Conservation (phyloP, 352 stramenopile genomes). For the Phytophthora tentaculata region DNA sequence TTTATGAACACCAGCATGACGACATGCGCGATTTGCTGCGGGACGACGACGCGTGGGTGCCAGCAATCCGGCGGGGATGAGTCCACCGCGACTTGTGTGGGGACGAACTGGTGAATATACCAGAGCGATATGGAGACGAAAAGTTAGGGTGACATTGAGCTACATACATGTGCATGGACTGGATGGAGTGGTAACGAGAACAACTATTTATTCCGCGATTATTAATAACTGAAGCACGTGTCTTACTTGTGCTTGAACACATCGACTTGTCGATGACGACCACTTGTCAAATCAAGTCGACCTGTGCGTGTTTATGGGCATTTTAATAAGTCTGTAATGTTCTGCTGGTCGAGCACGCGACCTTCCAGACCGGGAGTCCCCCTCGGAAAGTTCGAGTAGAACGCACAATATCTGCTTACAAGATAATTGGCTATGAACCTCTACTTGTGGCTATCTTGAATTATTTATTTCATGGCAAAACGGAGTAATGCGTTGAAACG, state of each 20-base stretch:
- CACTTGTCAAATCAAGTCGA: neutral
- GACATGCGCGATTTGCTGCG: conserved; percentile 11
- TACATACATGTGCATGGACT: neutral
- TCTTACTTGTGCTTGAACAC: neutral
- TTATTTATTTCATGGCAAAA: no score
- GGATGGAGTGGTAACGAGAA: neutral
- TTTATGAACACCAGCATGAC: conserved; percentile 10
- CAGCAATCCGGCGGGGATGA: neutral
- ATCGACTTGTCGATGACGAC: neutral
- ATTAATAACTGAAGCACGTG: neutral
- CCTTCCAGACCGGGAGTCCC: no score
- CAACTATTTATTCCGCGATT: neutral
- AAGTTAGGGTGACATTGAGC: neutral
- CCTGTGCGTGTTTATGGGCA: conserved; percentile 8
- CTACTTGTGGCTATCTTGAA: no score
- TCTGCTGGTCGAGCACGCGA: neutral
- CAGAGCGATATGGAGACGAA: conserved; percentile 3
- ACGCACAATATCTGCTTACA: no score
- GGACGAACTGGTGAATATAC: conserved; percentile 1
- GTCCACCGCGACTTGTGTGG: neutral
- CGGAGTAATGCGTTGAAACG: no score
- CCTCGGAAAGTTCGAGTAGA: no score
- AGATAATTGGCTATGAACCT: no score
- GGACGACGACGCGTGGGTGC: conserved; percentile 3
- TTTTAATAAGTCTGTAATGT: conserved; percentile 6